Base-by-base conservation (phyloP, 1,284 basidiomycete genomes). In the Ganoderma multipileum region DNA sequence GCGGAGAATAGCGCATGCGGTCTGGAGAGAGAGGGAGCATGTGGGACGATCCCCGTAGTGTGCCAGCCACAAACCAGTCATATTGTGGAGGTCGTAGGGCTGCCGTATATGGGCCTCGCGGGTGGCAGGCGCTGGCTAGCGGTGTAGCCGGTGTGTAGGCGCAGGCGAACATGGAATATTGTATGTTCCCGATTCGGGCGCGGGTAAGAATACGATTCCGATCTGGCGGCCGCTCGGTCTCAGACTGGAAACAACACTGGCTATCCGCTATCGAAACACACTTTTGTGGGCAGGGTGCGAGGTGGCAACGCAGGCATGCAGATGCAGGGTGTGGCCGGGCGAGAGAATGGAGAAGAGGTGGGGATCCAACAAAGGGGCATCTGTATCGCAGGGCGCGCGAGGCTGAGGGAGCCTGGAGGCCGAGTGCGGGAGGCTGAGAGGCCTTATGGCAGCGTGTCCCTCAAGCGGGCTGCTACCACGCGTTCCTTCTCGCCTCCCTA, bases 401-500 rank as follows among this genome's bases (percentile, higher is more conserved):
- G 50, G n/a, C 26, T 44, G 28, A 30, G 64, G 28, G 66, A 67
- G 58, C n/a, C 65, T 36, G 36, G 58, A 61, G 39, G 65, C 54
- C 55, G 62, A 50, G 52, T 50, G 52, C 58, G 54, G 60, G 42
- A 58, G 65, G 54, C 28, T 64, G 64, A 62, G 30, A 44, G 69
- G 70, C 65, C 65, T 66, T 74, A 72, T 76, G 75, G 75, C 73
- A 77, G 77, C 77, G 75, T 76, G 76, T 76, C 69, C 68, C 71
- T 71, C 75, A 76, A 72, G 74, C 75, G 73, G 74, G 70, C 73
- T 74, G 70, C 74, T 66, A 72, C 76, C 79, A 79, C 79, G 78
- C 79, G 78, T 79, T 78, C 74, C 67, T 72, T 72, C 70, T 70
- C 68, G 68, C 65, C 74, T 75, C 75, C 75, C 78, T 76, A 78